These are phyloP conservation scores for Cyberlindnera veronae DNA, from an alignment of 805 yeast species.

Conservation along the genomic window DNA sequence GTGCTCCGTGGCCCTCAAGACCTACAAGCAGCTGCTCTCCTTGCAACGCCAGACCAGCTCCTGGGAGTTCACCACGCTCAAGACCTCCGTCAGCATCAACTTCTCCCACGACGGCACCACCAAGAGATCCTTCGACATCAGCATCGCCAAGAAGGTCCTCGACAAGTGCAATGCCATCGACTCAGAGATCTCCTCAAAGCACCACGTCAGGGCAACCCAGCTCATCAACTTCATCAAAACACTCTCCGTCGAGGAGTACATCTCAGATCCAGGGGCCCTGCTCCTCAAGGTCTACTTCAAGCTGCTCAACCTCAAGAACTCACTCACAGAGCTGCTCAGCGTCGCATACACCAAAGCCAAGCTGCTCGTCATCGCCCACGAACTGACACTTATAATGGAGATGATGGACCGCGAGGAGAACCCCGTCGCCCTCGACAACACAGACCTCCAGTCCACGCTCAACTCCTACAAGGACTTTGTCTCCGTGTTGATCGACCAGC, in stretches of 20 bases:
- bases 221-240: slow-evolving; percentile 37
- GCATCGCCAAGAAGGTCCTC: slow-evolving; percentile 52
- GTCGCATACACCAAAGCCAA: slow-evolving; percentile 64
- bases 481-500: slow-evolving; percentile 51
- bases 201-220: slow-evolving; percentile 41
- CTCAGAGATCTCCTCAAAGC: slow-evolving; percentile 43
- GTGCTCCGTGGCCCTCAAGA: slow-evolving; percentile 27
- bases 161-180: slow-evolving; percentile 43
- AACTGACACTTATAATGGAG: slow-evolving; percentile 42
- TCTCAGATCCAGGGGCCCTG: slow-evolving; percentile 25
- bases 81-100: slow-evolving; percentile 27
- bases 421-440: slow-evolving; percentile 22
- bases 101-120: slow-evolving; percentile 21
- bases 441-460: slow-evolving; percentile 40
- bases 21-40: slow-evolving; percentile 28
- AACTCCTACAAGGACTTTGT: slow-evolving; percentile 57
- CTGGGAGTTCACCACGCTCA: slow-evolving; percentile 32
- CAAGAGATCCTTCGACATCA: slow-evolving; percentile 47
- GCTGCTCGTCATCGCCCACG: slow-evolving; percentile 60
- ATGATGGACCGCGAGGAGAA: slow-evolving; percentile 23
- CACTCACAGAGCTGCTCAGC: slow-evolving; percentile 49
- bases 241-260: slow-evolving; percentile 20
- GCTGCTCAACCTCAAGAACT: slow-evolving; percentile 47
- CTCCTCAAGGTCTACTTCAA: slow-evolving; percentile 27
- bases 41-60: slow-evolving; percentile 28